phyloP scores from a whole-genome alignment of 345 rosid species.

The Turnera subulata region DNA sequence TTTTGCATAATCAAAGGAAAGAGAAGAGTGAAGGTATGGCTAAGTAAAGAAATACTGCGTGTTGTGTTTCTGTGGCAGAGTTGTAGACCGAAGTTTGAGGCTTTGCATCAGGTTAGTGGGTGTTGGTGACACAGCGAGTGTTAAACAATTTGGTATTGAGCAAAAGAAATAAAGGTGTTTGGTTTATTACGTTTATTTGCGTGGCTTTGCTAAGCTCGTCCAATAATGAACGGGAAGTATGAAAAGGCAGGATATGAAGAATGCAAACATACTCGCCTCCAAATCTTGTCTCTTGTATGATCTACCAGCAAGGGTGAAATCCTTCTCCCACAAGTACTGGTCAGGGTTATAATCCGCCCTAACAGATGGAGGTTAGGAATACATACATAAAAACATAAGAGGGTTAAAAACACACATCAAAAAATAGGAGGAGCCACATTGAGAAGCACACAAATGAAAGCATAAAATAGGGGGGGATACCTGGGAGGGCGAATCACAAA shows the following conservation, averaged over 20 bases:
- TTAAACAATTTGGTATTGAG: too few species aligned
- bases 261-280: conserved; percentile 29
- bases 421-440: neutral
- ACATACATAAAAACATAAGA: too few species aligned
- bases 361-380: neutral
- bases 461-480: conserved; percentile 27
- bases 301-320: conserved; percentile 29
- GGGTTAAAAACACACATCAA: neutral
- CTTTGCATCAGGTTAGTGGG: too few species aligned
- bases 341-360: conserved; percentile 36
- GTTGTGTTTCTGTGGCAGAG: too few species aligned
- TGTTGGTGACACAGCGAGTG: too few species aligned
- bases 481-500: conserved; percentile 98
- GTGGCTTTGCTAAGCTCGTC: too few species aligned
- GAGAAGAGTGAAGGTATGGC: too few species aligned
- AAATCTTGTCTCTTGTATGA: conserved; percentile 32
- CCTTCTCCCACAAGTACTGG: conserved; percentile 32
- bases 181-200: too few species aligned
- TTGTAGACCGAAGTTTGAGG: too few species aligned
- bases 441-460: neutral
- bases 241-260: neutral
- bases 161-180: too few species aligned
- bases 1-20: too few species aligned
- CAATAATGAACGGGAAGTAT: neutral
- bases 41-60: too few species aligned